phyloP scores from a whole-genome alignment of 106 monocot genomes.

The Triglochin maritima region DNA sequence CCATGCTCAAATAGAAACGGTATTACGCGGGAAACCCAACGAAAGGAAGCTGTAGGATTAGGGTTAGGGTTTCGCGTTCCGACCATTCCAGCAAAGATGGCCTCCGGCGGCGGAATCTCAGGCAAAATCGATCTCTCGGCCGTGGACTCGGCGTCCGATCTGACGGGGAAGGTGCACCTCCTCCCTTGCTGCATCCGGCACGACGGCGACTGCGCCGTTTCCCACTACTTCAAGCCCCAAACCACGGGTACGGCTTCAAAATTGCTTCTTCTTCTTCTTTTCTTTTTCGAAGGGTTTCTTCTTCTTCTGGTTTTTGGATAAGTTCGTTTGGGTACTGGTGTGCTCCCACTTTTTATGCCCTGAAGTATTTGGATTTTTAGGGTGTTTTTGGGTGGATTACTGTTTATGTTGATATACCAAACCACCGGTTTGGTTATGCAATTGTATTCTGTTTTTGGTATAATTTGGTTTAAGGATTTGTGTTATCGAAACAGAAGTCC shows the following conservation, averaged over 20 bases:
- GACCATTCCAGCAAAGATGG: background rate
- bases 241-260: constrained; percentile 11
- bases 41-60: background rate
- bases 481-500: no score
- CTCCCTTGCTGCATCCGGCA: constrained; percentile 21
- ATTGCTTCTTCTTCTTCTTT: background rate
- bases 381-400: no score
- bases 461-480: no score
- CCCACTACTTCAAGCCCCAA: constrained; percentile 20
- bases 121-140: constrained; percentile 1
- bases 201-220: constrained; percentile 18
- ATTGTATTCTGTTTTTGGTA: no score
- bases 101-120: background rate
- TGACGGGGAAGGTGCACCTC: constrained; percentile 20
- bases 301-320: no score
- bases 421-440: no score
- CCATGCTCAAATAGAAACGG: no score
- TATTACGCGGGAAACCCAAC: background rate
- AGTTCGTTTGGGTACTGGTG: no score
- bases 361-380: no score
- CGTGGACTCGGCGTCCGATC: constrained; percentile 2
- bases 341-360: no score
- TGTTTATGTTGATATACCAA: no score
- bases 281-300: no score
- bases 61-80: background rate